A percentile compares a stretch with the other conserved stretches of the same genome.
These are phyloP conservation scores for Colletotrichum euphorbiae DNA, from an alignment of 2,329 filamentous ascomycete species.

Conservation along the genomic window DNA sequence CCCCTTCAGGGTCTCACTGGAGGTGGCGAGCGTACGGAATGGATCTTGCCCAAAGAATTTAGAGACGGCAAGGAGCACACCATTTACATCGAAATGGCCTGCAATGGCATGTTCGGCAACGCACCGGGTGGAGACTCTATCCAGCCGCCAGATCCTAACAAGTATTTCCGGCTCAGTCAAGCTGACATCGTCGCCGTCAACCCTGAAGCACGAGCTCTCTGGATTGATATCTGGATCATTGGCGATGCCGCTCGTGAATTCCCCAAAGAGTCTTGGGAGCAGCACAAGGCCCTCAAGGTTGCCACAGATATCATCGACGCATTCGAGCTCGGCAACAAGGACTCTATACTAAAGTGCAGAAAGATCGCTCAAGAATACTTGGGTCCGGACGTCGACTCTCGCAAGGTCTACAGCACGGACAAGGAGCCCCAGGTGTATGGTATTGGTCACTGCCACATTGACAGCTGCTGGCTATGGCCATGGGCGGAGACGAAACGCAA, in stretches of 20 bases:
- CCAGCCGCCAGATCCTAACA: constrained; percentile 88
- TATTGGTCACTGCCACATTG: constrained; percentile 97
- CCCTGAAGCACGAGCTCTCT: constrained; percentile 82
- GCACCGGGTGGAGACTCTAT: constrained; percentile 86
- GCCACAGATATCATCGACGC: constrained; percentile 90
- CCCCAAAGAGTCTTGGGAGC: constrained; percentile 86
- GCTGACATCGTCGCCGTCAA: constrained; percentile 94
- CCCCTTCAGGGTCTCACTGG: constrained; percentile 93
- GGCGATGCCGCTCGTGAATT: constrained; percentile 93
- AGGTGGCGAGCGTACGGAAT: constrained; percentile 87
- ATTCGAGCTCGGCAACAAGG: constrained; percentile 83
- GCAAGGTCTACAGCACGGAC: constrained; percentile 83
- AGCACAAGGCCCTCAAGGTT: constrained; percentile 85
- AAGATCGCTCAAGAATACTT: constrained; percentile 87
- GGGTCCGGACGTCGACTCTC: constrained; percentile 82
- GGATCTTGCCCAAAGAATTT: constrained; percentile 86
- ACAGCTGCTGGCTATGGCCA: constrained; percentile 98
- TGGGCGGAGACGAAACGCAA: constrained; percentile 98
- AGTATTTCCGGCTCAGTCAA: constrained; percentile 78
- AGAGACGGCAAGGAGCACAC: constrained; percentile 87
- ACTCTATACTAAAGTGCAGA: constrained; percentile 82
- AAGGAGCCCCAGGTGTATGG: constrained; percentile 83
- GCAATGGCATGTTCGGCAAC: constrained; percentile 98
- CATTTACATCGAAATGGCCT: constrained; percentile 98
- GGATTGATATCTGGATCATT: constrained; percentile 97